phyloP scores from a whole-genome alignment of 495 filamentous ascomycete species.

The Articulospora tetracladia region DNA sequence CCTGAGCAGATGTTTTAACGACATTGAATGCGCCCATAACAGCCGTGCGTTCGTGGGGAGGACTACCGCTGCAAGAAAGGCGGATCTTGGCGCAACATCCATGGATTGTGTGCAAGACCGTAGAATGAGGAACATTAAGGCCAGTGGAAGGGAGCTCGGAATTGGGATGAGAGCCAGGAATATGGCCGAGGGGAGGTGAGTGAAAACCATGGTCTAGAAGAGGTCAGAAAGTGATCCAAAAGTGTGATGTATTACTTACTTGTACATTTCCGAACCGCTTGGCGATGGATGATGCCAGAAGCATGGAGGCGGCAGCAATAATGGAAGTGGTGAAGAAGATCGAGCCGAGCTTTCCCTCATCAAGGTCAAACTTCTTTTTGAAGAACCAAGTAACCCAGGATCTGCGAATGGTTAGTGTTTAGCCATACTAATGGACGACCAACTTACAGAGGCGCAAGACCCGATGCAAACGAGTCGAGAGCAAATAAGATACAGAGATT shows the following conservation, averaged over 20 bases:
- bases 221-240: background rate
- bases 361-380: constrained; percentile 67
- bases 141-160: constrained; percentile 47
- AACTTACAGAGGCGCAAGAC: constrained; percentile 65
- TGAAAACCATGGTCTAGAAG: constrained; percentile 75
- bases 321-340: constrained; percentile 65
- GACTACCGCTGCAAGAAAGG: constrained; percentile 72
- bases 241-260: constrained; percentile 21
- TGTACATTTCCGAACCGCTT: constrained; percentile 75
- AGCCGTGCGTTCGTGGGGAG: constrained; percentile 73
- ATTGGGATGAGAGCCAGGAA: constrained; percentile 67
- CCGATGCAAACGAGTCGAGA: constrained; percentile 75
- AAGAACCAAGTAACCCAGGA: constrained; percentile 78
- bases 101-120: constrained; percentile 69
- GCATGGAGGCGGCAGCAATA: constrained; percentile 61
- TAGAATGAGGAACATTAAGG: constrained; percentile 63
- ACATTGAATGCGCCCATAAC: constrained; percentile 72
- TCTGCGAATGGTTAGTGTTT: constrained; percentile 21
- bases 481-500: constrained; percentile 73
- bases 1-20: constrained; percentile 59
- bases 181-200: constrained; percentile 73
- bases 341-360: constrained; percentile 64
- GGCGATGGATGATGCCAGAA: constrained; percentile 71
- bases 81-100: constrained; percentile 77
- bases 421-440: background rate